phyloP scores from a whole-genome alignment of 441 rosid species.

The Pelargonium cotyledonis region DNA sequence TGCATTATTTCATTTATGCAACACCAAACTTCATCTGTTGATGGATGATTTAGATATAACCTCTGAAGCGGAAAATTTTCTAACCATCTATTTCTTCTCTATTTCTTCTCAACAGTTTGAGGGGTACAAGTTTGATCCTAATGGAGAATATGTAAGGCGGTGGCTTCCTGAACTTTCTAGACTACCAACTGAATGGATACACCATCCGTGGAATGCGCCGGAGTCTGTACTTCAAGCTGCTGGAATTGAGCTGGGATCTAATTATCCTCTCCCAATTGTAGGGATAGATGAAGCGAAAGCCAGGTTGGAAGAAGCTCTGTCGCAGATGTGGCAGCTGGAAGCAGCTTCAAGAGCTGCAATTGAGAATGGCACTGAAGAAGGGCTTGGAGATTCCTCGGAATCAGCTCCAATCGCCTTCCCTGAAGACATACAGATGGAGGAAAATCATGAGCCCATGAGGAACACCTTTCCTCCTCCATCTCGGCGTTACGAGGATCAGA shows the following conservation, averaged over 20 bases:
- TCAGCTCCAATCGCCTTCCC: slow-evolving; percentile 59
- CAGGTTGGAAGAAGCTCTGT: slow-evolving; percentile 77
- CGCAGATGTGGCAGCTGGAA: slow-evolving; percentile 89
- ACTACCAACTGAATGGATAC: slow-evolving; percentile 98
- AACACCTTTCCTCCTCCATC: slow-evolving; percentile 32
- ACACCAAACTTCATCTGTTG: no score
- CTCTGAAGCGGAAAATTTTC: neutral
- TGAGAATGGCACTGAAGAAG: slow-evolving; percentile 91
- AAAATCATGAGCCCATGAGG: slow-evolving; percentile 53
- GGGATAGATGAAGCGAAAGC: slow-evolving; percentile 75
- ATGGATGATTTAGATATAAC: no score
- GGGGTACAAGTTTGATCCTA: slow-evolving; percentile 85
- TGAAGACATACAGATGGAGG: slow-evolving; percentile 75
- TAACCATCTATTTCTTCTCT: neutral
- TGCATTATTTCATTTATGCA: no score
- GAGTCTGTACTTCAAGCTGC: slow-evolving; percentile 87
- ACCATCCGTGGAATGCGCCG: slow-evolving; percentile 98
- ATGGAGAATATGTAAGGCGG: slow-evolving; percentile 87
- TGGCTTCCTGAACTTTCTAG: slow-evolving; percentile 98
- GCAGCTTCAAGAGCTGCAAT: slow-evolving; percentile 89
- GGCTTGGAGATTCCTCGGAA: slow-evolving; percentile 89
- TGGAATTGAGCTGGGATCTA: slow-evolving; percentile 93
- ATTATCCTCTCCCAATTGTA: slow-evolving; percentile 84
- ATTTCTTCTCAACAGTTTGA: slow-evolving; percentile 40
- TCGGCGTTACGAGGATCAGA: slow-evolving; percentile 73